Evolutionary conservation across 2,329 filamentous ascomycete species (phyloP), one percentile per base, ranked within the genome.

Genomic region (Phialophora expanda): DNA sequence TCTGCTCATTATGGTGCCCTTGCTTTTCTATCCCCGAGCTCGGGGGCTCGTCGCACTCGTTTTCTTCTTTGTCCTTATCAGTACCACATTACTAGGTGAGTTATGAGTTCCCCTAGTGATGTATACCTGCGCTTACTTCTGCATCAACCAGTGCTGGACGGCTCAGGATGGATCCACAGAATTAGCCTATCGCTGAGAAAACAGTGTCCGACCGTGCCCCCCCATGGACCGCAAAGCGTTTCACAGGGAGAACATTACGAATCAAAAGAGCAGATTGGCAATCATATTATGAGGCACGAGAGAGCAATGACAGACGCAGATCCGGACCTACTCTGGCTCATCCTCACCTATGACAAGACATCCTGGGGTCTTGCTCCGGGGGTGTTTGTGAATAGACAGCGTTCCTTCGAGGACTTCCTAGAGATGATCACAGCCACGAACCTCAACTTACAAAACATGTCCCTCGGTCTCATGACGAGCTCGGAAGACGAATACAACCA

Each of bases 391-490:
- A 28, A 22, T 11, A 22, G 20, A 17, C 22, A 51, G 17, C 48
- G 48, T 17, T 51, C 48, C 48, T 14, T 51, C 48, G 22, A 51
- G 20, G 48, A 51, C 48, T 51, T 51, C 24, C 48, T 51, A 2
- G 20, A 24, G 20, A 7, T 51, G 20, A 22, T 51, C 22, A 14
- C 48, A 12, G 48, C 20, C 9, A 26, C 48, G 14, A 26, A 51
- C 8, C 20, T 51, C n/a, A 3, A 51, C 48, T 12, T 28, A 26
- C 20, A 26, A 28, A 51, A 51, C 22, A 26, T 51, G 12, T 51
- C 48, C 4, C 48, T 51, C 22, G 48, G 48, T 22, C 48, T 51
- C 24, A 51, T 51, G 48, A 51, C 48, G 9, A 26, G 22, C 48
- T 51, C 48, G 6, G 48, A 22, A 22, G 22, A 11, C 9, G 48